Conservation (phyloP, 305 asterid genomes). For the Fraxinus greggii region DNA sequence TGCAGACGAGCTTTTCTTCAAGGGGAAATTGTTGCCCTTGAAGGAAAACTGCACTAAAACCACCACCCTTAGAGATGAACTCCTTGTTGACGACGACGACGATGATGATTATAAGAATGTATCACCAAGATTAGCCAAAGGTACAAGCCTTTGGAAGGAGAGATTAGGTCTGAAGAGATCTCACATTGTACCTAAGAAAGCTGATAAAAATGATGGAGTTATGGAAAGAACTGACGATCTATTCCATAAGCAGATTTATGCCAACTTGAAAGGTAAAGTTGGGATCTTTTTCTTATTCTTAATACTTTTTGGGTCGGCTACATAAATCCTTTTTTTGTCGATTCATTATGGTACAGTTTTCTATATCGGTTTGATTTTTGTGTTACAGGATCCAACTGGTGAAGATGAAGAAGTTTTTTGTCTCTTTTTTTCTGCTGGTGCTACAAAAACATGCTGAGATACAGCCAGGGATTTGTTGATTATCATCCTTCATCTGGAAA, state of each 20-base stretch:
- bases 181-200: constrained; percentile 40
- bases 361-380: not conserved
- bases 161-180: constrained; percentile 51
- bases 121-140: constrained; percentile 32
- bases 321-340: not conserved
- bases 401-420: constrained; percentile 19
- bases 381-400: constrained; percentile 29
- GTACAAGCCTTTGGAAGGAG: constrained; percentile 67
- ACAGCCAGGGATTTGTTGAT: constrained; percentile 17
- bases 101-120: constrained; percentile 39
- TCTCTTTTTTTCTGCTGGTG: constrained; percentile 5
- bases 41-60: constrained; percentile 41
- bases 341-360: not conserved
- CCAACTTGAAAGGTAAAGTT: constrained; percentile 31
- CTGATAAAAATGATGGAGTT: constrained; percentile 36
- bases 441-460: constrained; percentile 21
- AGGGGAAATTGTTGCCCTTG: constrained; percentile 67
- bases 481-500: constrained; percentile 18
- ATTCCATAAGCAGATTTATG: constrained; percentile 3
- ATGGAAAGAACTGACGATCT: constrained; percentile 62
- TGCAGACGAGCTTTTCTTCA: constrained; percentile 73
- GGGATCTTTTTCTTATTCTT: not conserved
- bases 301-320: not conserved
- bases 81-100: constrained; percentile 34
- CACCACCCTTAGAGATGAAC: constrained; percentile 73